These are phyloP conservation scores for Syzygium aqueum DNA, from an alignment of 345 rosid genomes.

Conservation along the genomic window DNA sequence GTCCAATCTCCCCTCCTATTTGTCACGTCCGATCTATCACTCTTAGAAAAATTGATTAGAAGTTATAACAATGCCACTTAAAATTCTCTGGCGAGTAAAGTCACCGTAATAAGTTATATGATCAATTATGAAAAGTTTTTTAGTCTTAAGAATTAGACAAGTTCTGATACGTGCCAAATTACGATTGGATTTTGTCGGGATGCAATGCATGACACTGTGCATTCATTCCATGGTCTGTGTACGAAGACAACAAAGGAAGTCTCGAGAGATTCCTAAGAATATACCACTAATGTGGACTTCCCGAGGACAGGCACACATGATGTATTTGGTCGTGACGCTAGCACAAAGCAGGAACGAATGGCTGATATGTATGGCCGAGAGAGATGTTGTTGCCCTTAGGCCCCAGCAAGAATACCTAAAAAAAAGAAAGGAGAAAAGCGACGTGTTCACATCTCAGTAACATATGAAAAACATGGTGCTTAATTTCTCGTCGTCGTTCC, in stretches of 20 bases:
- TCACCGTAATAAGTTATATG: background rate
- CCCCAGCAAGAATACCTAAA: background rate
- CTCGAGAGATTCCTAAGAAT: background rate
- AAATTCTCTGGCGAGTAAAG: background rate
- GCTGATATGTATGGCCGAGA: background rate
- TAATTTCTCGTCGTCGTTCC: background rate
- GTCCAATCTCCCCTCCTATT: background rate
- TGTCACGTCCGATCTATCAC: background rate
- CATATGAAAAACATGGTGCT: background rate
- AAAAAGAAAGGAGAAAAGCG: background rate
- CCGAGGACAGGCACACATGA: background rate
- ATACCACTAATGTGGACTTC: background rate
- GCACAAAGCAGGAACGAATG: background rate
- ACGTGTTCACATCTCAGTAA: background rate
- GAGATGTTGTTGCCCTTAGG: background rate
- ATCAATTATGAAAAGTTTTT: background rate
- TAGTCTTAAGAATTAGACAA: background rate
- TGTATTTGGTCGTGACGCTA: background rate
- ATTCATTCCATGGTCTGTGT: background rate
- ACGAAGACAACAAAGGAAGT: background rate
- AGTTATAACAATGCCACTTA: background rate
- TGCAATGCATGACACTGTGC: background rate
- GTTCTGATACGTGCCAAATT: background rate
- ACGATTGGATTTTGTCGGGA: background rate
- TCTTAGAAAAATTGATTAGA: background rate